Percentiles rank a stretch among this genome's conserved stretches.
Conservation (phyloP, 805 yeast species). For the Saccharomycopsis javanensis region DNA sequence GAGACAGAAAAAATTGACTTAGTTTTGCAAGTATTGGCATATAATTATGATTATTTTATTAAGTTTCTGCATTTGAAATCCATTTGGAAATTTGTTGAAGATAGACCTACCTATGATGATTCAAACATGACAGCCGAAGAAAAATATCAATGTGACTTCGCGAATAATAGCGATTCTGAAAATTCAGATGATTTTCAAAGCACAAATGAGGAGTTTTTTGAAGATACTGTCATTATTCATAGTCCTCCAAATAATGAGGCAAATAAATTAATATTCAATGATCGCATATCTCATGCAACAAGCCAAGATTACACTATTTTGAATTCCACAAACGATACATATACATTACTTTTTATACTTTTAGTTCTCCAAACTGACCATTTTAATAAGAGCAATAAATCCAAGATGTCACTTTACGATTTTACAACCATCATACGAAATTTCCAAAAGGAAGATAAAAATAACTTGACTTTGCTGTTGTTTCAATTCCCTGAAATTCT, state of each 20-base stretch:
- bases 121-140: slow-evolving; percentile 3
- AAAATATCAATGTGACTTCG: slow-evolving; percentile 5
- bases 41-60: slow-evolving; percentile 34
- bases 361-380: slow-evolving; percentile 67
- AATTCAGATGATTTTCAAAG: background rate
- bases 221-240: slow-evolving; percentile 7
- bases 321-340: slow-evolving; percentile 39
- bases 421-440: slow-evolving; percentile 40
- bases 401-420: slow-evolving; percentile 57
- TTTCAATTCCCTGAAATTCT: slow-evolving; percentile 31
- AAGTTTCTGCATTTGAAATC: slow-evolving; percentile 10
- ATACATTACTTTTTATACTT: slow-evolving; percentile 53
- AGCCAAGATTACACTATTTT: slow-evolving; percentile 8
- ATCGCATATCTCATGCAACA: background rate
- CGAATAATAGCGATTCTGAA: background rate
- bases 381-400: slow-evolving; percentile 57
- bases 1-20: slow-evolving; percentile 75
- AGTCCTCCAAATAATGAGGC: background rate
- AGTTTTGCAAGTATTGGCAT: slow-evolving; percentile 47
- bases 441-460: slow-evolving; percentile 22
- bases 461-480: slow-evolving; percentile 20
- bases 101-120: slow-evolving; percentile 16
- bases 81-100: background rate
- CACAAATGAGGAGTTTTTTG: background rate
- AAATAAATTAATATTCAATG: background rate